phyloP scores from a whole-genome alignment of 345 rosid species.

The Pelargonium nanum region DNA sequence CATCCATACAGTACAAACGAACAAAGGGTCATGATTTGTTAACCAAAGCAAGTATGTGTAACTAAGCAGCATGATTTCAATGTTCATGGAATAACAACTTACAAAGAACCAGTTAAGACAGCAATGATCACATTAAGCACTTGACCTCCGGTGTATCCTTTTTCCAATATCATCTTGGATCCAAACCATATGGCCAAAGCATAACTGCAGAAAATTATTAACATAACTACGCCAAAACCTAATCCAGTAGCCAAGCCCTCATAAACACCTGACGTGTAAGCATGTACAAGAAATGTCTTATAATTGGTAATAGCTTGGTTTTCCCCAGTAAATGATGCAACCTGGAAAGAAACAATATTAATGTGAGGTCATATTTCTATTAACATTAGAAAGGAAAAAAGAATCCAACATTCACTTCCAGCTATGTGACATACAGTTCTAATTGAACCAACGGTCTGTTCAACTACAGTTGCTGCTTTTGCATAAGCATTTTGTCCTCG shows the following conservation, averaged over 20 bases:
- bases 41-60: neutral
- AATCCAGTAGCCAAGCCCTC: constrained; percentile 65
- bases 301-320: constrained; percentile 55
- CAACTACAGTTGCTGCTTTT: constrained; percentile 60
- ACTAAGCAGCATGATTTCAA: neutral
- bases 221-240: constrained; percentile 46
- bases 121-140: constrained; percentile 66
- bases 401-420: neutral
- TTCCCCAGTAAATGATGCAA: constrained; percentile 87
- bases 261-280: constrained; percentile 51
- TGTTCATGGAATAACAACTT: constrained; percentile 12
- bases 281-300: constrained; percentile 42
- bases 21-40: neutral
- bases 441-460: constrained; percentile 71
- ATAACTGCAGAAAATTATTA: constrained; percentile 43
- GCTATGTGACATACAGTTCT: constrained; percentile 43
- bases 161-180: constrained; percentile 57
- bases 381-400: neutral
- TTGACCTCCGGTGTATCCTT: constrained; percentile 63
- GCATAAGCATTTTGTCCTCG: constrained; percentile 64
- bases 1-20: neutral
- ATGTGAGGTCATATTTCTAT: neutral
- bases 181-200: constrained; percentile 76
- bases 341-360: constrained; percentile 33
- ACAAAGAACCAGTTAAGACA: constrained; percentile 74